Base-by-base conservation (phyloP, 2,329 filamentous ascomycete species). In the Colletotrichum somersetense region DNA sequence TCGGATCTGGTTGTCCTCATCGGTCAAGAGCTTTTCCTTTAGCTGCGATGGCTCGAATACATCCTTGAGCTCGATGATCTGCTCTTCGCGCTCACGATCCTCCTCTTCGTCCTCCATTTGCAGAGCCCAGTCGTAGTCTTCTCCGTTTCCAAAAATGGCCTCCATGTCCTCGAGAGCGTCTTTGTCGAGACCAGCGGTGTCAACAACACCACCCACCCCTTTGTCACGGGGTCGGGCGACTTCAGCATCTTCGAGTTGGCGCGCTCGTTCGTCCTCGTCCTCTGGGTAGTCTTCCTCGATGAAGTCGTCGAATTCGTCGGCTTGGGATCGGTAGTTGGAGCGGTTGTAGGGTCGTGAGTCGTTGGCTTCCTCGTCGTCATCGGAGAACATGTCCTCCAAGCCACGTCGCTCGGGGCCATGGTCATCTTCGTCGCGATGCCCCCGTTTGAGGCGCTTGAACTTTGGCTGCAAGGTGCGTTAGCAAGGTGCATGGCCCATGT, bases 11-110 rank as follows among this genome's bases (percentile, higher is more conserved):
- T 98, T 97, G 81, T 99, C 96, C 74, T 95, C 95, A 70, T 98
- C 96, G 11, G 96, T 99, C 76, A 99, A 89, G 81, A 98, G 92
- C 83, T 94, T 96, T 83, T 99, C 96, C 68, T 92, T 91, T 50
- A 99, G 89, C 80, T 99, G 95, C 3, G 95, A 97, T 0, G 96
- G 96, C 82, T 99, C 96, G 78, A 99, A 99, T 62, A 99, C 96
- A 80, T 99, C 96, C 84, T 98, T 98, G 74, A 99, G 89, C 81
- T 98, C 94, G 53, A 98, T 90, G 56, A 92, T 91, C 77, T 95
- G 93, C 75, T 97, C 93, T 73, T 94, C 93, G 72, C 91, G 89
- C 75, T 93, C 88, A 69, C 92, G 91, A 59, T 93, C 91, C 75
- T 97, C 93, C 75, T 95, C 92, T 62, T 95, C 92, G 57, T 96